A percentile compares a stretch with the other conserved stretches of the same genome.
Evolutionary conservation across 805 yeast genomes (phyloP).

Genomic region (Scheffersomyces amazonensis): DNA sequence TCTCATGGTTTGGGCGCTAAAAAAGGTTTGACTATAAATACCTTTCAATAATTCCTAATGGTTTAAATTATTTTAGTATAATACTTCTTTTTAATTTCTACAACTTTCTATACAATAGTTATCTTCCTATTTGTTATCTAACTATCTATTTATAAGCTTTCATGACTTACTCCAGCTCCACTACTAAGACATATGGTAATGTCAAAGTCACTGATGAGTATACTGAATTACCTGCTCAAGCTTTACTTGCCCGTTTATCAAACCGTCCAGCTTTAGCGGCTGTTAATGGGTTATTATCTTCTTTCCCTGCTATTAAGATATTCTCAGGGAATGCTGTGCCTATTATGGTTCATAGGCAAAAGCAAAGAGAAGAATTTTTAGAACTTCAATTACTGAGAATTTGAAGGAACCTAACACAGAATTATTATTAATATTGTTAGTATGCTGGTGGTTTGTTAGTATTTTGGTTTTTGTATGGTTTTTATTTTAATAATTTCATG

Average conservation of each 20-base stretch:
- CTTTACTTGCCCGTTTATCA: slow-evolving; percentile 51
- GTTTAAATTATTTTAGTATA: not conserved
- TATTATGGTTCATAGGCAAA: slow-evolving; percentile 46
- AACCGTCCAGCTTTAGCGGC: slow-evolving; percentile 58
- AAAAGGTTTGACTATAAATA: not conserved
- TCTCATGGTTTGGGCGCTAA: not conserved
- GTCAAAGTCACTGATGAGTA: slow-evolving; percentile 1
- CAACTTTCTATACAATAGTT: too few relatives aligned
- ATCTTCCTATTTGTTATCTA: too few relatives aligned
- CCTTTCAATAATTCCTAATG: not conserved
- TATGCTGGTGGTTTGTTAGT: too few relatives aligned
- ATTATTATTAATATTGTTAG: too few relatives aligned
- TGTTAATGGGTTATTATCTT: slow-evolving; percentile 53
- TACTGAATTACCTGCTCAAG: slow-evolving; percentile 35
- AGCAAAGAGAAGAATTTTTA: slow-evolving; percentile 7
- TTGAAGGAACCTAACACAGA: not conserved
- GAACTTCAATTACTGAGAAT: not conserved
- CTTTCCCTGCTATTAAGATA: slow-evolving; percentile 55
- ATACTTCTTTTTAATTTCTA: not conserved
- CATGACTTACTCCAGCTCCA: not conserved
- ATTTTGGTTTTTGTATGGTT: too few relatives aligned
- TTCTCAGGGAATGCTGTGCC: slow-evolving; percentile 64
- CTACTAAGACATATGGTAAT: not conserved
- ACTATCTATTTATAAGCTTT: too few relatives aligned
- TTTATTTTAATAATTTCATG: too few relatives aligned